These are phyloP conservation scores for Phytophthora ramorum DNA, from an alignment of 352 stramenopile species.

Conservation along the genomic window DNA sequence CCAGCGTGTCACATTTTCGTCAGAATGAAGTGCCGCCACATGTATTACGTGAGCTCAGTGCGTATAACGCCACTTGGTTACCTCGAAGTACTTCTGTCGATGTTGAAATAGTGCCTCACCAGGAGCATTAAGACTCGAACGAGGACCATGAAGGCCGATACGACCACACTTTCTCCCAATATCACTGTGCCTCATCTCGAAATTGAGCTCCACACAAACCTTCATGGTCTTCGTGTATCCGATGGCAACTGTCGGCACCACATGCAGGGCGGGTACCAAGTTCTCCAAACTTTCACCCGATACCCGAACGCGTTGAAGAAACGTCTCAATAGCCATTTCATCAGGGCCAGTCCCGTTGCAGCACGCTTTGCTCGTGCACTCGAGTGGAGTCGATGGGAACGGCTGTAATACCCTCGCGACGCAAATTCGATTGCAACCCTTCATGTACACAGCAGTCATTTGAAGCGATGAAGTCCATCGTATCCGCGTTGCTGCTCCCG, in stretches of 20 bases:
- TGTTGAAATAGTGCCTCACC: too few species aligned
- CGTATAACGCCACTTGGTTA: too few species aligned
- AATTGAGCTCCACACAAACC: slow-evolving; percentile 13
- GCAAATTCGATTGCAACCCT: slow-evolving; percentile 3
- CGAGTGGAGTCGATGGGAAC: slow-evolving; percentile 3
- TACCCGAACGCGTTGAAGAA: slow-evolving; percentile 18
- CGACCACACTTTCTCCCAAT: slow-evolving; percentile 21
- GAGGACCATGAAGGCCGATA: not conserved
- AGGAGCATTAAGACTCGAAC: not conserved
- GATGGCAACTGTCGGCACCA: not conserved
- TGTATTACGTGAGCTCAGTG: too few species aligned
- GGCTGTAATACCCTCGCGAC: slow-evolving; percentile 8
- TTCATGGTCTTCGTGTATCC: slow-evolving; percentile 25
- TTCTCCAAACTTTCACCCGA: not conserved
- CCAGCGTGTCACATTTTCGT: too few species aligned
- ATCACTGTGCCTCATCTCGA: slow-evolving; percentile 16
- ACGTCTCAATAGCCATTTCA: slow-evolving; percentile 12
- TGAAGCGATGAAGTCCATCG: slow-evolving; percentile 6
- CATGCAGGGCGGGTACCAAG: slow-evolving; percentile 30
- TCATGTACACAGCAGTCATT: not conserved
- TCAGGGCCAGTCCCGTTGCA: slow-evolving; percentile 14
- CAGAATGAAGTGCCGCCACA: too few species aligned
- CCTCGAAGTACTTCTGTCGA: too few species aligned
- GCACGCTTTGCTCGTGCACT: slow-evolving; percentile 18
- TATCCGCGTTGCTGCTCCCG: not conserved